Evolutionary conservation across 2,329 filamentous ascomycete species (phyloP).

Genomic region (Botrytis hyacinthi): DNA sequence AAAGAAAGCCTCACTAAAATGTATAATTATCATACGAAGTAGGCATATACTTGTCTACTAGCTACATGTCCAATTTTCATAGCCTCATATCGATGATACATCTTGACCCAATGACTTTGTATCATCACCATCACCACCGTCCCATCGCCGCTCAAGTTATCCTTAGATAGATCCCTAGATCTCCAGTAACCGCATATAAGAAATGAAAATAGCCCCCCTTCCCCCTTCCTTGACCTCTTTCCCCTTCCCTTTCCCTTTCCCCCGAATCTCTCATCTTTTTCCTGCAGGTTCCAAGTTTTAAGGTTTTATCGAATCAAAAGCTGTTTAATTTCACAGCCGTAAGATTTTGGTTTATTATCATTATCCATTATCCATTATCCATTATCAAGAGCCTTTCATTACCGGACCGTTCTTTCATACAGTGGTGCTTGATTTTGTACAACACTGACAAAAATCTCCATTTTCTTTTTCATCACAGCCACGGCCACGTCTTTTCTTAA

Average conservation of each 20-base stretch:
- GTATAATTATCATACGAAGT: background rate
- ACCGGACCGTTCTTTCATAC: constrained; percentile 2
- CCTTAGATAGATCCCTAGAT: background rate
- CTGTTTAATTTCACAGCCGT: background rate
- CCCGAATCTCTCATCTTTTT: background rate
- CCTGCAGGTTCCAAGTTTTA: constrained; percentile 6
- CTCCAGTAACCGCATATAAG: background rate
- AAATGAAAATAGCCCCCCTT: background rate
- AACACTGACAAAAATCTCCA: background rate
- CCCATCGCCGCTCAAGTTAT: background rate
- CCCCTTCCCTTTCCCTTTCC: background rate
- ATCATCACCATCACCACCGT: background rate
- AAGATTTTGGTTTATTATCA: background rate
- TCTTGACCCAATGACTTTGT: background rate
- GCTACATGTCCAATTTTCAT: background rate
- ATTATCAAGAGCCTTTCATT: background rate
- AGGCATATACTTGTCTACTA: background rate
- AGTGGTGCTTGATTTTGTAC: background rate
- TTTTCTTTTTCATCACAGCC: background rate
- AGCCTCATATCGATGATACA: background rate
- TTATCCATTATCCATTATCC: background rate
- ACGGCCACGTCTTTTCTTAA: background rate
- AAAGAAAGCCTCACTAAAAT: background rate
- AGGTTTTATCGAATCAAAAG: constrained; percentile 10
- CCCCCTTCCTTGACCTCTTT: background rate